Evolutionary conservation across 305 asterid genomes (phyloP), one percentile per base, ranked within the genome.

Genomic region (Solanum aculeatissimum): DNA sequence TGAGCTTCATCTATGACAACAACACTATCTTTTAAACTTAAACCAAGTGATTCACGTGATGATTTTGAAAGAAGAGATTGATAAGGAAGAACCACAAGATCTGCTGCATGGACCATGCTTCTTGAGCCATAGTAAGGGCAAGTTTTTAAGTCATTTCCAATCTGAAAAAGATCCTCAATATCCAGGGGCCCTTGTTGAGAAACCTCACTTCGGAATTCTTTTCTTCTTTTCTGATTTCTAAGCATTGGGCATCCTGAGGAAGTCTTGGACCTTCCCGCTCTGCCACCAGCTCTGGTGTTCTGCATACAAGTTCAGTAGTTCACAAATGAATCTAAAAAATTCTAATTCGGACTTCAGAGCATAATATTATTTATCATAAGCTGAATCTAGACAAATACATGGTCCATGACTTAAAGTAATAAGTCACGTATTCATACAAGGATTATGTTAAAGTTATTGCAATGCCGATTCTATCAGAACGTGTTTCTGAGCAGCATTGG

Each of bases 41-140:
- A 89, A 92, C 97, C 97, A 82, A 94, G 91, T 27, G 98, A 95
- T 90, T 94, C 98, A 35, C 98, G 96, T 14, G 98, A 94, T 65
- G 97, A 87, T 88, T 95, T 95, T 85, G 99, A 97, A 88, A 97
- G 98, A 92, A 97, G 95, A 42, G 99, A 97, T 89, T 97, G 99
- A 88, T 97, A 95, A 32, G 99, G 99, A 81, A 97, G 98, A 89
- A 97, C 89, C 72, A 97, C 94, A 49, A 97, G 97, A 92, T 97
- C 98, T 81, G 98, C 97, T 69, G 90, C 43, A 66, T 97, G 95
- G 84, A 92, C 86, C 93, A 95, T 89, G 87, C 92, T 92, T 89
- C 99, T 89, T 21, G 98, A 95, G 86, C 98, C 99, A 86, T 97
- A 97, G 88, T 97, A 97, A 58, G 99, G 99, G 87, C 99, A 97